Base-by-base conservation (phyloP, 192 early-diverging fungal genomes). In the Gaertneriomyces semiglobifer region DNA sequence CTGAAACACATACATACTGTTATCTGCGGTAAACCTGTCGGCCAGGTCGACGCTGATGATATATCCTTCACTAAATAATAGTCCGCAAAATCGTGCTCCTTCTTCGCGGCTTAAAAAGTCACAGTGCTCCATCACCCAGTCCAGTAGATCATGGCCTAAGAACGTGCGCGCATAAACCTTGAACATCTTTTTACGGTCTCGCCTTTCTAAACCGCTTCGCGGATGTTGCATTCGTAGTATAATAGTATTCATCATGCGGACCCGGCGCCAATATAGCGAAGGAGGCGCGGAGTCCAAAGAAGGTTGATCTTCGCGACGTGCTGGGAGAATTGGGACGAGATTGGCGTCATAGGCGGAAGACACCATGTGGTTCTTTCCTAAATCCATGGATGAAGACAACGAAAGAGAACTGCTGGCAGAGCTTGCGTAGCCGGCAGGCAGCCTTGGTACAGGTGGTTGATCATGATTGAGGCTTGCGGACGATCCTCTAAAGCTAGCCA, bases 121-220 rank as follows among this genome's bases (percentile, higher is more conserved):
- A 58, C 78, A 79, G 50, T 79, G 73, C 11, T 39, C 44, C 16
- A 61, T 58, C 5, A 74, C 44, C 78, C 78, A 79, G 44, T 79
- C 74, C 18, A 74, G 51, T 2, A 79, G 58, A 41, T 67, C 68
- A 14, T 48, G 52, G 6, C 71, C 77, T 7, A 67, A n/a, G 47
- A 78, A 74, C 7, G 72, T 54, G 16, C 63, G 55, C 47, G 60
- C 58, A 56, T 74, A 78, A 7, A 59, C 58, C 60, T 79, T 71
- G 47, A 79, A 74, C 58, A 79, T 44, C 48, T 69, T 71, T 19
- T 70, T 72, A 43, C 73, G 44, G 58, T 75, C 73, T 54, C 73
- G 68, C 38, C 74, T 39, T 43, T 79, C 73, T 5, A 79, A 41
- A 33, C 77, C 77, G 0, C 50, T 61, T 11, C 16, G 47, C 20